These are phyloP conservation scores for Phaseolus coccineus DNA, from an alignment of 331 rosid species.

Conservation along the genomic window DNA sequence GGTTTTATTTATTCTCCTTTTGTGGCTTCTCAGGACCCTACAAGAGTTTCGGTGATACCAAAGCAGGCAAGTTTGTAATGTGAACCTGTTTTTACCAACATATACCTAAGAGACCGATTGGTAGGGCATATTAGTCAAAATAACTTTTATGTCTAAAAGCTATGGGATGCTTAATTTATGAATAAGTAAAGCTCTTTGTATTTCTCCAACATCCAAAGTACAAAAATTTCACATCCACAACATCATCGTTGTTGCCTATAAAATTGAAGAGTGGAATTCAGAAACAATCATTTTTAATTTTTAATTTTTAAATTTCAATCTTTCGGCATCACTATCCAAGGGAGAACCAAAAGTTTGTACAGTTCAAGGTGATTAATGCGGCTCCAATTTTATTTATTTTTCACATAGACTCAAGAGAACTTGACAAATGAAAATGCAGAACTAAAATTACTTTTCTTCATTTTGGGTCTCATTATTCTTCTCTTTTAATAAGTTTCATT, in stretches of 20 bases:
- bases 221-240: slow-evolving; percentile 33
- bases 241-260: slow-evolving; percentile 40
- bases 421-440: no score
- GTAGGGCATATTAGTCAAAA: slow-evolving; percentile 25
- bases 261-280: slow-evolving; percentile 22
- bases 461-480: no score
- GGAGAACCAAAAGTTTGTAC: not conserved
- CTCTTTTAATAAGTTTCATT: no score
- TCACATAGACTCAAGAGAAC: no score
- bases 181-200: not conserved
- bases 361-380: no score
- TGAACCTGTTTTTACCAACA: slow-evolving; percentile 28
- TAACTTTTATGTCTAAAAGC: slow-evolving; percentile 12
- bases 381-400: no score
- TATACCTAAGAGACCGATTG: not conserved
- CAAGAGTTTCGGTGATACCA: slow-evolving; percentile 22
- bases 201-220: not conserved
- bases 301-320: not conserved
- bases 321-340: slow-evolving; percentile 11
- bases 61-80: slow-evolving; percentile 26
- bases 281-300: slow-evolving; percentile 28
- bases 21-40: slow-evolving; percentile 26
- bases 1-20: slow-evolving; percentile 16
- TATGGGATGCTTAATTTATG: not conserved
- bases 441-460: no score